Percentiles rank a stretch among this genome's conserved stretches.
These are phyloP conservation scores for Termitomyces sp. DNA, from an alignment of 768 basidiomycete species.

Conservation along the genomic window DNA sequence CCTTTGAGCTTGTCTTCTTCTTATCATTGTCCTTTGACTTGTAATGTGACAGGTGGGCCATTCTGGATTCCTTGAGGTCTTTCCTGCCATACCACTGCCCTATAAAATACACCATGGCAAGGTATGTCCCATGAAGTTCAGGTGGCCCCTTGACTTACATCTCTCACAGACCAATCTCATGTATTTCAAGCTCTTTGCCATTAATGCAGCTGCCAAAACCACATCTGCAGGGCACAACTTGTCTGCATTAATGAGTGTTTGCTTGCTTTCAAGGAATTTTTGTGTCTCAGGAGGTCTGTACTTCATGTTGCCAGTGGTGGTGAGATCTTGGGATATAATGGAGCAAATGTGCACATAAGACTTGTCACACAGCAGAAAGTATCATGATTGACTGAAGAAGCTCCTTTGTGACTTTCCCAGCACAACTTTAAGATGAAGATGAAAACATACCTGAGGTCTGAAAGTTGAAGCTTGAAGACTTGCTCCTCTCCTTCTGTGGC, in stretches of 20 bases:
- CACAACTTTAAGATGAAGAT: too few species aligned
- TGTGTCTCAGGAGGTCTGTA: not conserved
- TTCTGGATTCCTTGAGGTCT: not conserved
- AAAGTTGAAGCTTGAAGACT: too few species aligned
- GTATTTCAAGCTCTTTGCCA: not conserved
- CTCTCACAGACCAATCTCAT: not conserved
- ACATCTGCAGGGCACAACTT: not conserved
- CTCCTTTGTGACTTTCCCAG: not conserved
- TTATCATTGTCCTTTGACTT: too few species aligned
- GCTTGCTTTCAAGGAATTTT: not conserved
- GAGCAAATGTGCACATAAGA: not conserved
- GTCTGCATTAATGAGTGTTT: not conserved
- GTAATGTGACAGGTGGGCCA: not conserved
- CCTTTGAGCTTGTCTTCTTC: not conserved
- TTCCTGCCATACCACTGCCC: too few species aligned
- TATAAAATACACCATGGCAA: not conserved
- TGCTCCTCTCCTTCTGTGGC: too few species aligned
- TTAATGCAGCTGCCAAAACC: not conserved
- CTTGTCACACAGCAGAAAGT: not conserved
- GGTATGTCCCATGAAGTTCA: not conserved
- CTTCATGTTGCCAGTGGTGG: not conserved
- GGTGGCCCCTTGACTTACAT: not conserved
- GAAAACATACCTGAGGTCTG: too few species aligned
- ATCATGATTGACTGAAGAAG: not conserved
- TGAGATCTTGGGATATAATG: not conserved